Percentiles rank a stretch among this genome's conserved stretches.
Evolutionary conservation across 805 yeast species (phyloP).

Genomic region (Metschnikowia lachancei): DNA sequence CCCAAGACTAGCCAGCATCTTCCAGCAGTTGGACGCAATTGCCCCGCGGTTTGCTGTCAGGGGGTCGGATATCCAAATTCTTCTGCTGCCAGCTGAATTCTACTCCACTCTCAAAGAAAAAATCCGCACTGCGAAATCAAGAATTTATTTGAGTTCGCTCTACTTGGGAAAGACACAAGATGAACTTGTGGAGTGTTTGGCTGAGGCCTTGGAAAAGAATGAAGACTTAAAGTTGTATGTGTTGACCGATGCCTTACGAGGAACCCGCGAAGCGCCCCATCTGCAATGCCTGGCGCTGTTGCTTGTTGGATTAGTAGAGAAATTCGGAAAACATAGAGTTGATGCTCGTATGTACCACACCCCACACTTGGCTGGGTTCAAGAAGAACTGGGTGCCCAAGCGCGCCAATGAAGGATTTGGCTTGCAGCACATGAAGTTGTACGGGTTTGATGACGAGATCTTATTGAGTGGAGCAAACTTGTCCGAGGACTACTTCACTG

Average conservation of each 20-base stretch:
- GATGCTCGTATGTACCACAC: conserved; percentile 85
- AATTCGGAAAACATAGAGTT: conserved; percentile 64
- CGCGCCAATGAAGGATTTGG: conserved; percentile 91
- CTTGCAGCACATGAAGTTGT: conserved; percentile 94
- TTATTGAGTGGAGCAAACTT: conserved; percentile 89
- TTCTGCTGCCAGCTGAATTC: conserved; percentile 69
- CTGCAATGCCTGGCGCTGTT: conserved; percentile 69
- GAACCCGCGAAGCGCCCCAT: conserved; percentile 88
- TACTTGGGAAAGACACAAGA: conserved; percentile 82
- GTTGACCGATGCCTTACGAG: conserved; percentile 82
- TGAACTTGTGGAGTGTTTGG: conserved; percentile 66
- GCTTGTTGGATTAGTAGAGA: conserved; percentile 60
- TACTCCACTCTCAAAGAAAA: conserved; percentile 61
- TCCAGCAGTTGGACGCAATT: conserved; percentile 56
- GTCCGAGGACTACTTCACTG: conserved; percentile 87
- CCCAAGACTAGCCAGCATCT: conserved; percentile 42
- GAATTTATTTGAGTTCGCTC: conserved; percentile 79
- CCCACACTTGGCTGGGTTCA: conserved; percentile 73
- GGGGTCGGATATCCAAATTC: conserved; percentile 55
- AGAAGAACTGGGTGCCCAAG: conserved; percentile 65
- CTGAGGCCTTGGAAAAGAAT: conserved; percentile 56
- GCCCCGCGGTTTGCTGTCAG: conserved; percentile 67
- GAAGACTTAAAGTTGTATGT: conserved; percentile 66
- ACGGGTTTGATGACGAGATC: conserved; percentile 90
- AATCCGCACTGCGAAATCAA: conserved; percentile 56